These are phyloP conservation scores for Leptographium wingfieldii DNA, from an alignment of 2,329 filamentous ascomycete genomes.

Conservation along the genomic window DNA sequence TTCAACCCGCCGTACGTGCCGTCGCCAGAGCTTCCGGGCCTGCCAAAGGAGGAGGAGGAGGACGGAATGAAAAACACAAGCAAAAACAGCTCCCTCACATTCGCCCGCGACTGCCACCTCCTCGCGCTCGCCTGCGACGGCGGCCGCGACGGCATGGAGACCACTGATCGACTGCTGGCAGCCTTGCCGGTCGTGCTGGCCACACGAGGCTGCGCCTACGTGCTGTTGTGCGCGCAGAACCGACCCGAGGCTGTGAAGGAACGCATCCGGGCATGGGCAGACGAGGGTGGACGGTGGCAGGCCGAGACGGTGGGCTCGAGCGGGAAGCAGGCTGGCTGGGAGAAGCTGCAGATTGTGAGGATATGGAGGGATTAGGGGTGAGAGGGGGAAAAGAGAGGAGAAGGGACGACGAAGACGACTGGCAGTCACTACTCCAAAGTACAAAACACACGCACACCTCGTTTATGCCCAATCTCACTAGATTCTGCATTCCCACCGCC, in stretches of 20 bases:
- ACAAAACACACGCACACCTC: background rate
- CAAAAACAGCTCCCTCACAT: slow-evolving; percentile 26
- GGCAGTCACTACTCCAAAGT: background rate
- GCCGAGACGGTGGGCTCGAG: slow-evolving; percentile 69
- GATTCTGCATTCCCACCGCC: background rate
- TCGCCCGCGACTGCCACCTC: slow-evolving; percentile 72
- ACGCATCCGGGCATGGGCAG: slow-evolving; percentile 14
- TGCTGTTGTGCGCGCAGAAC: slow-evolving; percentile 85
- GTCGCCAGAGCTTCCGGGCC: slow-evolving; percentile 56
- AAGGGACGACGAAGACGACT: background rate
- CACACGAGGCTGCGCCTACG: slow-evolving; percentile 65
- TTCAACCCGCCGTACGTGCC: slow-evolving; percentile 98
- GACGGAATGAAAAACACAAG: background rate
- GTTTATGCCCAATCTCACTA: background rate
- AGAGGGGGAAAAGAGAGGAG: too few relatives aligned
- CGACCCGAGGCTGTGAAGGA: slow-evolving; percentile 44
- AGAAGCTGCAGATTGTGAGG: slow-evolving; percentile 79
- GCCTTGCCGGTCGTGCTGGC: slow-evolving; percentile 53
- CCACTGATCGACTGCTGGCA: slow-evolving; percentile 65
- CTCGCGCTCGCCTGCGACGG: slow-evolving; percentile 82
- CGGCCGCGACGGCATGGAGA: slow-evolving; percentile 85
- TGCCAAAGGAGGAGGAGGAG: background rate
- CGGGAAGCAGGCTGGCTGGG: slow-evolving; percentile 84
- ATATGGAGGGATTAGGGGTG: slow-evolving; percentile 51
- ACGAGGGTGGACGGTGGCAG: slow-evolving; percentile 41